These are phyloP conservation scores for Quercus robur DNA, from an alignment of 306 rosid genomes.

Conservation along the genomic window DNA sequence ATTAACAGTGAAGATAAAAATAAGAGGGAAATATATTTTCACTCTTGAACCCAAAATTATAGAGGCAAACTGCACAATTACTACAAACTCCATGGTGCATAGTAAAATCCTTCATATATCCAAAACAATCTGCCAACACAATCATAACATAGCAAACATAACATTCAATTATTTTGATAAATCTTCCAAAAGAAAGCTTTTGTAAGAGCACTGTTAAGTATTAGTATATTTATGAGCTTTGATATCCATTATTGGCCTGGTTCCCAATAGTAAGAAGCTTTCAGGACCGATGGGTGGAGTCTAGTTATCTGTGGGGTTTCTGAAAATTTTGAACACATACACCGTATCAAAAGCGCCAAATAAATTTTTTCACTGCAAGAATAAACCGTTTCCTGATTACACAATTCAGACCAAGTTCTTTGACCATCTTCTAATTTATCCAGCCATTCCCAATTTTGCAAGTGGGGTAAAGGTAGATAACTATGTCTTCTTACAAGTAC, in stretches of 20 bases:
- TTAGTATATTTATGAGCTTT: neutral
- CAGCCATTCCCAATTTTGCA: neutral
- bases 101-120: neutral
- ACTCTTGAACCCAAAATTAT: neutral
- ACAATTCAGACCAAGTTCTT: neutral
- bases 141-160: neutral
- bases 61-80: neutral
- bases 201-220: neutral
- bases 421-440: neutral
- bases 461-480: neutral
- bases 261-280: neutral
- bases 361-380: neutral
- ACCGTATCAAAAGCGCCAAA: neutral
- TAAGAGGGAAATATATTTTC: neutral
- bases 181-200: neutral
- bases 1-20: neutral
- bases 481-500: neutral
- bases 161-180: neutral
- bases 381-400: neutral
- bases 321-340: neutral
- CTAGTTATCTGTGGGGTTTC: neutral
- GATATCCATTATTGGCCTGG: neutral
- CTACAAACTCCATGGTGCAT: neutral
- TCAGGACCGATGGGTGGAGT: neutral
- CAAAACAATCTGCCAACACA: neutral